Base-by-base conservation (phyloP, 768 basidiomycete genomes). In the Saitozyma sp. region DNA sequence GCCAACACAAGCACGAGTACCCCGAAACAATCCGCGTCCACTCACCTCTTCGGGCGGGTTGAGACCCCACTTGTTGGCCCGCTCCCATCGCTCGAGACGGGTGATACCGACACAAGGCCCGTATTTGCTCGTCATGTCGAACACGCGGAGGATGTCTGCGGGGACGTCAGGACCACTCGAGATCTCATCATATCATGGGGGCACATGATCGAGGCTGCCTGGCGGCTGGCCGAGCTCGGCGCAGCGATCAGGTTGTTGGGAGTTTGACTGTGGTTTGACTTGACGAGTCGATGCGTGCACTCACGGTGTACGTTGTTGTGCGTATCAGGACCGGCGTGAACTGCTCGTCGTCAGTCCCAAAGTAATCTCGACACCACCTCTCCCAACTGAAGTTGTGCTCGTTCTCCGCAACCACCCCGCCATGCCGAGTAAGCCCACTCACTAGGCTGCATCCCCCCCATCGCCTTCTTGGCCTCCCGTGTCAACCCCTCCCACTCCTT, bases 31-130 rank as follows among this genome's bases (percentile, higher is more conserved):
- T 11, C n/a, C n/a, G n/a, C n/a, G n/a, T n/a, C 4, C 37, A 76
- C 85, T 61, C 68, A 89, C 92, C 83, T 92, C 90, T 14, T 74
- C 65, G 3, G 92, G 92, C 13, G 93, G 94, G 52, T 87, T 83
- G 17, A 96, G 81, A 2, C 91, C 91, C 50, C 94, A 82, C 9
- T 84, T 83, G 37, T 87, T 77, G 0, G 94, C 94, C 54, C 93
- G 84, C 73, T 93, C 85, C 91, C 92, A 97, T 45, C 94, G 83
- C 64, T 93, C 86, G 13, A 95, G 80, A 38, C 93, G 86, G n/a
- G 86, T 85, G 58, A 80, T 67, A 46, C 79, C 78, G 49, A 69
- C 67, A 45, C 69, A 69, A 6, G 78, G 79, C 8, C 77, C 78
- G 59, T 74, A 78, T 43, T 72, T 69, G 2, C 73, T 55, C 9